Percentiles rank a stretch among this genome's conserved stretches.
phyloP scores from a whole-genome alignment of 371 early-diverging fungal genomes.

The Mucor irregularis region DNA sequence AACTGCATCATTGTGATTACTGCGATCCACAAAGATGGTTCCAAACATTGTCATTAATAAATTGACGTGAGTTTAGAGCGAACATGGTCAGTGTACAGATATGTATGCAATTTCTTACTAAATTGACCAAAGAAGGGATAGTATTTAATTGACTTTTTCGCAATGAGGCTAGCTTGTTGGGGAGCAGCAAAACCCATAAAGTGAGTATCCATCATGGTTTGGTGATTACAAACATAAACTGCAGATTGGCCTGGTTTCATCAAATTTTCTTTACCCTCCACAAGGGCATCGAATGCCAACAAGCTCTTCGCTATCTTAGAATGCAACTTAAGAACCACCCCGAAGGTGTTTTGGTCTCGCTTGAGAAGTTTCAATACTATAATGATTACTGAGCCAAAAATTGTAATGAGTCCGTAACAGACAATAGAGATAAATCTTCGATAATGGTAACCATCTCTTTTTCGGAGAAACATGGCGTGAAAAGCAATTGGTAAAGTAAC shows the following conservation, averaged over 20 bases:
- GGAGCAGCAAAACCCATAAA: slow-evolving; percentile 75
- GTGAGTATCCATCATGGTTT: slow-evolving; percentile 79
- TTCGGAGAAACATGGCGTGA: slow-evolving; percentile 28
- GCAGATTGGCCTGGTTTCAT: slow-evolving; percentile 45
- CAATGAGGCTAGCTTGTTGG: slow-evolving; percentile 71
- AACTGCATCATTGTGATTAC: slow-evolving; percentile 77
- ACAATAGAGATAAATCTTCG: slow-evolving; percentile 26
- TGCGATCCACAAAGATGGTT: slow-evolving; percentile 88
- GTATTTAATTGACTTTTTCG: slow-evolving; percentile 76
- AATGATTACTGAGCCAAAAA: too few species aligned
- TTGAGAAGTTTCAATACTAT: too few species aligned
- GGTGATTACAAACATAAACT: slow-evolving; percentile 86
- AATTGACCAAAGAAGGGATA: slow-evolving; percentile 86
- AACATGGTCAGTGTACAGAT: not conserved
- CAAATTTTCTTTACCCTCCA: slow-evolving; percentile 67
- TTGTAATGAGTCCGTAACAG: slow-evolving; percentile 37
- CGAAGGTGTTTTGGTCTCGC: too few species aligned
- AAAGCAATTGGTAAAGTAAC: slow-evolving; percentile 19
- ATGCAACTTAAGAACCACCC: slow-evolving; percentile 49
- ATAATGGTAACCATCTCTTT: slow-evolving; percentile 39
- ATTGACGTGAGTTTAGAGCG: too few species aligned
- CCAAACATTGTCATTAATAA: slow-evolving; percentile 76
- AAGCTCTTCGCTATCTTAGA: slow-evolving; percentile 47
- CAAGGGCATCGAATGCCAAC: slow-evolving; percentile 58
- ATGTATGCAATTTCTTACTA: slow-evolving; percentile 66